Evolutionary conservation across 2,329 filamentous ascomycete species (phyloP), one percentile per base, ranked within the genome.

Genomic region (Trichoderma atrobrunneum): DNA sequence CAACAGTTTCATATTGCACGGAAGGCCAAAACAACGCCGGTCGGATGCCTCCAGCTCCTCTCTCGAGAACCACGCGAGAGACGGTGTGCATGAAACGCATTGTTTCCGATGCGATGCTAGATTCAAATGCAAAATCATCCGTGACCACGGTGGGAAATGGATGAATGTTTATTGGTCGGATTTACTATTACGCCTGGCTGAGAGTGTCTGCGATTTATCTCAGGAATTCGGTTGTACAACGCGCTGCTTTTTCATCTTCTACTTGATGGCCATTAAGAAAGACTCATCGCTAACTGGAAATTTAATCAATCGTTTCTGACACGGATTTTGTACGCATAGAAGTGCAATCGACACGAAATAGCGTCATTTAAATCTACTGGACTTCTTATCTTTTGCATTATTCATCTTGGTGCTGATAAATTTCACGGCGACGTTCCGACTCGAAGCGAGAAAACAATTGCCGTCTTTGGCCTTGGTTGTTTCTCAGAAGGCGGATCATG

Each of bases 1-100:
- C 67, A 30, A 36, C 36, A 24, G 39, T 70, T 70, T 61, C 57
- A 36, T 18, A n/a, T 54, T 21, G 57, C 18, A 54, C 16, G 18
- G 39, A 59, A 62, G 67, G 39, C 11, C 39, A 11, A 51, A 26
- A 61, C 39, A 34, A 24, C 12, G 36, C 36, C 36, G 26, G 21
- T 14, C 30, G 67, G 57, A 54, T 48, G 67, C 67, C 39, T 61
- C 67, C 59, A 34, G 24, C 57, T 36, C 16, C 28, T n/a, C 30
- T n/a, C 30, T 26, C 16, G 14, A 43, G 56, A 30, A 26, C 16
- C 67, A n/a, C 16, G 56, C 36, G 39, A 36, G 43, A 54, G 36
- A 62, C 39, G 67, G 21, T 16, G 26, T 70, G 67, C 67, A 70
- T 70, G 67, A 70, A 70, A 70, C 67, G 57, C 57, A 70, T n/a